Percentiles rank a stretch among this genome's conserved stretches.
Conservation (phyloP, 768 basidiomycete species). For the Kwoniella europaea region DNA sequence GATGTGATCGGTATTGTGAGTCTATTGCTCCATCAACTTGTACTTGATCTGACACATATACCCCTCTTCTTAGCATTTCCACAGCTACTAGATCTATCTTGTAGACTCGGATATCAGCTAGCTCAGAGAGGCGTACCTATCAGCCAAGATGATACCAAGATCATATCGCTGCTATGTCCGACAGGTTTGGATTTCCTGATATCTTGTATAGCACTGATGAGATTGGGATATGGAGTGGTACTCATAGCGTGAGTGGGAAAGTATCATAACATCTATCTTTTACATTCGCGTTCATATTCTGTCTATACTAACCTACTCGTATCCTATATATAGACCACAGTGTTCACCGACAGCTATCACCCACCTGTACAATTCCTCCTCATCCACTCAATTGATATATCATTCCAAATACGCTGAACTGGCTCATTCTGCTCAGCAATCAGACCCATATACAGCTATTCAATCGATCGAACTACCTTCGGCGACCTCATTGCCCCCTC, state of each 20-base stretch:
- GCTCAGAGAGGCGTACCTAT: slow-evolving; percentile 12
- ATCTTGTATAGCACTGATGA: slow-evolving; percentile 51
- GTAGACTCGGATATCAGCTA: not conserved
- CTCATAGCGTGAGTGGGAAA: slow-evolving; percentile 49
- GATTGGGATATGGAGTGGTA: slow-evolving; percentile 50
- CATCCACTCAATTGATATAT: slow-evolving; percentile 60
- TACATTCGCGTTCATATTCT: not conserved
- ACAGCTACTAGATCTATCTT: slow-evolving; percentile 36
- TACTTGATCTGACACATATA: not conserved
- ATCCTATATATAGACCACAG: slow-evolving; percentile 42
- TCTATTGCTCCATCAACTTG: not conserved
- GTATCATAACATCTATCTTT: not conserved
- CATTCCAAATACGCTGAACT: slow-evolving; percentile 59
- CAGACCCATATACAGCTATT: slow-evolving; percentile 35
- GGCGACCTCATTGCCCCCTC: not conserved
- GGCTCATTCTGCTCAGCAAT: slow-evolving; percentile 52
- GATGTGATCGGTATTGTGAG: slow-evolving; percentile 50
- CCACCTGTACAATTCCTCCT: slow-evolving; percentile 60
- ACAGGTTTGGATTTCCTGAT: slow-evolving; percentile 52
- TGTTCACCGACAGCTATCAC: slow-evolving; percentile 62
- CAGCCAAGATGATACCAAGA: slow-evolving; percentile 1
- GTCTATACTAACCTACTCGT: not conserved
- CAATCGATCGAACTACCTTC: slow-evolving; percentile 24
- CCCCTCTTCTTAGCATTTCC: slow-evolving; percentile 28
- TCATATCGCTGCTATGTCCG: slow-evolving; percentile 47